phyloP scores from a whole-genome alignment of 495 filamentous ascomycete species.

The Friedmanniomyces endolithicus region DNA sequence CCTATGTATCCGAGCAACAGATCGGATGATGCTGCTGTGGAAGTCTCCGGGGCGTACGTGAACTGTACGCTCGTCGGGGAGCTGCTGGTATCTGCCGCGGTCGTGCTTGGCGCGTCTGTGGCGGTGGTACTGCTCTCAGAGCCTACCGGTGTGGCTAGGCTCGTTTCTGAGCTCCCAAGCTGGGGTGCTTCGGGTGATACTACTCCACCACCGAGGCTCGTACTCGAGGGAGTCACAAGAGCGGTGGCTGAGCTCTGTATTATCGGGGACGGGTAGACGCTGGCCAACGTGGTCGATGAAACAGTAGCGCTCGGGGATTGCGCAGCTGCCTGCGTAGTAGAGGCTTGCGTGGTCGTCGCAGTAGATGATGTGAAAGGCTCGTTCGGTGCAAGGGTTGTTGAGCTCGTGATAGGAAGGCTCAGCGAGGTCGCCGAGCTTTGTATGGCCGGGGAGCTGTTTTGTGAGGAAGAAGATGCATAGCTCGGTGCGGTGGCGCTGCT shows the following conservation, averaged over 20 bases:
- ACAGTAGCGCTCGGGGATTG: background rate
- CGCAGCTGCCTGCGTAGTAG: background rate
- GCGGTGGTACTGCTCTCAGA: background rate
- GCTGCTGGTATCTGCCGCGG: background rate
- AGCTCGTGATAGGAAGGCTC: background rate
- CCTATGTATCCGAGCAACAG: background rate
- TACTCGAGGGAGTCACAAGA: background rate
- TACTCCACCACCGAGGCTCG: background rate
- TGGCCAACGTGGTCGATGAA: too few relatives aligned
- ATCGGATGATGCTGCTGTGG: background rate
- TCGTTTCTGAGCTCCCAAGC: background rate
- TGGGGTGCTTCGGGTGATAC: background rate
- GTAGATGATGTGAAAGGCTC: background rate
- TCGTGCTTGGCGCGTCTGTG: background rate
- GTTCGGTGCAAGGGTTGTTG: background rate
- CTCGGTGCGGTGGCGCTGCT: background rate
- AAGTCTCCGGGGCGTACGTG: slow-evolving; percentile 1
- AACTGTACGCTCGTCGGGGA: background rate
- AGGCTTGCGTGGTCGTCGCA: background rate
- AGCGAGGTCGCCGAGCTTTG: background rate
- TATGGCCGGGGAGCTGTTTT: background rate
- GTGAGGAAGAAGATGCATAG: background rate
- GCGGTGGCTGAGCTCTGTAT: background rate
- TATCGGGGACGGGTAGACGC: background rate
- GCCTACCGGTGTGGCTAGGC: background rate